Evolutionary conservation across 2,329 filamentous ascomycete species (phyloP).

Genomic region (Drechslerella stenobrocha): DNA sequence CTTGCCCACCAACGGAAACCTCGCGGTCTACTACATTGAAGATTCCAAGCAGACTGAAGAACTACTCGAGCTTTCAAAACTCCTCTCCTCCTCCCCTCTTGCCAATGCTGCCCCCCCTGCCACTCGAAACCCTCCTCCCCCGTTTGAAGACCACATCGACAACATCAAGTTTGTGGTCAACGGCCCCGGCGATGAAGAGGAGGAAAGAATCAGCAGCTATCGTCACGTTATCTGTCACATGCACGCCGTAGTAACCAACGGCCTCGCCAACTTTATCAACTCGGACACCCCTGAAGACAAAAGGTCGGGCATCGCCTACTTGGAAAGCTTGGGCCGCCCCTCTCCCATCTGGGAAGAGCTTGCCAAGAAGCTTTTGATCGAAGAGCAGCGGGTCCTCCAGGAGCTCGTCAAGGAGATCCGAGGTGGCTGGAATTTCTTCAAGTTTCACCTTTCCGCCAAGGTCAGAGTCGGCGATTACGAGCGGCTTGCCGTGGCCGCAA

Average conservation of each 20-base stretch:
- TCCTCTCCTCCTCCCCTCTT: conserved; percentile 17
- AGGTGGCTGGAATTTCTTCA: conserved; percentile 17
- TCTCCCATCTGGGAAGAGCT: conserved; percentile 44
- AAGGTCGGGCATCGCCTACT: conserved; percentile 6
- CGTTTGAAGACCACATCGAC: conserved; percentile 12
- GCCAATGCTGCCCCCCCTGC: conserved; percentile 11
- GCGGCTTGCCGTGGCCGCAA: conserved; percentile 17
- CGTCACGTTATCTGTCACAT: conserved; percentile 35
- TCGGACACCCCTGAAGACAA: conserved; percentile 5
- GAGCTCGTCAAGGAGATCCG: conserved; percentile 23
- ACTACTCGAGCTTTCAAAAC: conserved; percentile 27
- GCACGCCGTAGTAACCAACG: conserved; percentile 18
- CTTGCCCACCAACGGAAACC: conserved; percentile 15
- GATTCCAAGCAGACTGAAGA: conserved; percentile 31
- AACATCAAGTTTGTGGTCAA: conserved; percentile 11
- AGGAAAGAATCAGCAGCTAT: conserved; percentile 8
- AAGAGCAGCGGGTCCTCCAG: conserved; percentile 42
- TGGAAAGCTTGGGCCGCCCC: conserved; percentile 21
- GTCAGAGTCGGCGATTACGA: conserved; percentile 18
- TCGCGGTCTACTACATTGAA: conserved; percentile 22
- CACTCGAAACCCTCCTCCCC: conserved; percentile 8
- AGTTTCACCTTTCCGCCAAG: conserved; percentile 7
- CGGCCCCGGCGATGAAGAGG: conserved; percentile 16
- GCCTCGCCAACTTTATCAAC: conserved; percentile 17
- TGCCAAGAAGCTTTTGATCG: conserved; percentile 26